Base-by-base conservation (phyloP, 495 filamentous ascomycete species). In the Xylaria bambusicola region DNA sequence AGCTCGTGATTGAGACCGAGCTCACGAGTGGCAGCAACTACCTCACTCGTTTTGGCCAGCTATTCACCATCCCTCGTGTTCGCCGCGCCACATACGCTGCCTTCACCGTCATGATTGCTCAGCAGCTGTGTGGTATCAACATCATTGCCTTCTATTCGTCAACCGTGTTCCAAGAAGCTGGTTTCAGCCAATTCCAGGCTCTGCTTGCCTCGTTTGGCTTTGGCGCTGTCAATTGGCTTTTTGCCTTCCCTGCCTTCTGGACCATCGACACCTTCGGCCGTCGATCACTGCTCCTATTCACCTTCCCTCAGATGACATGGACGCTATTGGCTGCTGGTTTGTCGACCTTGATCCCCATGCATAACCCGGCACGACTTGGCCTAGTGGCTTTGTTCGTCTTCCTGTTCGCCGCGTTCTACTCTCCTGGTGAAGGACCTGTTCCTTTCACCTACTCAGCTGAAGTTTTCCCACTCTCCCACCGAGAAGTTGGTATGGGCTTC, bases 91-190 rank as follows among this genome's bases (percentile, higher is more conserved):
- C 75, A 45, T 57, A 82, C 2, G 85, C 84, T 3, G 75, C 84
- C 26, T 86, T 85, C 62, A 79, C 84, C 24, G 87, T 89, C 56
- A 91, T 89, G 87, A 82, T 88, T 54, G 85, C 84, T 3, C 88
- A 94, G 75, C 91, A 96, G 73, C 90, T 95, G 86, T 94, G 90
- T 69, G 89, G 89, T 60, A 89, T 87, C 67, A 89, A 89, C 74
- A 88, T 93, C 70, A 89, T 93, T 35, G 85, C 90, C n/a, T 94
- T 93, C 78, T 96, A 94, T 73, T 88, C 83, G 0, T 86, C 86
- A 0, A 88, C 88, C 2, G 79, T 94, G 49, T 93, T 93, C 75
- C 64, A 68, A 6, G 62, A 89, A 1, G 84, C 88, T 17, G 86
- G 88, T 20, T 82, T 83, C 18, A 71, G 36, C 51, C 72, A 81